phyloP scores from a whole-genome alignment of 139 green algal genomes.

The Auxenochlorella pyrenoidosa region DNA sequence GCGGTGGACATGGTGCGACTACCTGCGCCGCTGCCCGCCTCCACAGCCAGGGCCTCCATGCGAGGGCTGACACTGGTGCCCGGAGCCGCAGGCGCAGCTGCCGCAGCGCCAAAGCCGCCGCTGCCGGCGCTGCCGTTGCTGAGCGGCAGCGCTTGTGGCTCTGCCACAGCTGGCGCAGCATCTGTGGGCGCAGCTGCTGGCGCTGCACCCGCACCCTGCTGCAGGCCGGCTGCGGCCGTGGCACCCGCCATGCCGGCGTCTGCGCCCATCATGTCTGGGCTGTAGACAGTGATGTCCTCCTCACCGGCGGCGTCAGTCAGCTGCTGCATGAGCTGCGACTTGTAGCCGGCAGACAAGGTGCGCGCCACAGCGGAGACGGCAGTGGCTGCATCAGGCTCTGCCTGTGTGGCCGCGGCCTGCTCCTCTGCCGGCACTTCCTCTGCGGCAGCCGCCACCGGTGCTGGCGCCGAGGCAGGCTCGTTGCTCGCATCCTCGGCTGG shows the following conservation, averaged over 20 bases:
- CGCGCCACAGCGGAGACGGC: background rate
- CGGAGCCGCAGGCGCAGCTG: background rate
- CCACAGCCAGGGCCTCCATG: background rate
- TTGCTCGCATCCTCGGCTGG: background rate
- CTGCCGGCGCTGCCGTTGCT: no score
- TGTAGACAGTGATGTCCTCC: constrained; percentile 34
- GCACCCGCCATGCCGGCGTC: background rate
- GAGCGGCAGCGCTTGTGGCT: background rate
- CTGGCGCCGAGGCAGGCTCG: no score
- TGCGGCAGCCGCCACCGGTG: no score
- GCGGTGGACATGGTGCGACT: background rate
- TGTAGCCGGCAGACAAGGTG: background rate
- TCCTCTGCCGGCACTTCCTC: background rate
- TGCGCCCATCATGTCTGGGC: background rate
- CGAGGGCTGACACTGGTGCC: background rate
- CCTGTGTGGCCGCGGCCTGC: background rate
- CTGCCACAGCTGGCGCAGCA: background rate
- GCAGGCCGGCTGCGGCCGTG: background rate
- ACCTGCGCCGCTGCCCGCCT: background rate
- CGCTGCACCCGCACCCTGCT: background rate
- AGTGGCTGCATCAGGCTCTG: background rate
- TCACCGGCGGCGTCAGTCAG: constrained; percentile 9
- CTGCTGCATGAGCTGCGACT: constrained; percentile 35
- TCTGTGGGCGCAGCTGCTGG: background rate
- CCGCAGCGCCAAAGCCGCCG: no score